Base-by-base conservation (phyloP, 1,139 yeast species). In the Geotrichum klebahnii region DNA sequence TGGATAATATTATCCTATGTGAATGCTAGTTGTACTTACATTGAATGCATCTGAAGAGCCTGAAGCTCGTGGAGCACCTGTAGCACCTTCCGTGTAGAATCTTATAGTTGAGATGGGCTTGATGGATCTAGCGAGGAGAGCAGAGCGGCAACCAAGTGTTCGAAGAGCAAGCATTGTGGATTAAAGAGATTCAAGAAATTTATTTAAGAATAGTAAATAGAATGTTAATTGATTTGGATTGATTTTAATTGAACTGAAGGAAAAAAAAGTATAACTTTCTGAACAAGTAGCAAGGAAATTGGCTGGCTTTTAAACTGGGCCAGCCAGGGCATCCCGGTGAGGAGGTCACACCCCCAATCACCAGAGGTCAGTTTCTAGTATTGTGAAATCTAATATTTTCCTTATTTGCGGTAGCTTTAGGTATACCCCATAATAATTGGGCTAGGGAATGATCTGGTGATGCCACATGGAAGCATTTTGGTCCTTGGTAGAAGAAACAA, bases 51-150 rank as follows among this genome's bases (percentile, higher is more conserved):
- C 82, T 42, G 71, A 66, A 43, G 74, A 65, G 49, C 73, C 75
- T 33, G 52, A 73, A 49, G 75, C 67, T 59, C 83, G 78, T 55
- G 78, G 73, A 39, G 79, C 69, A 54, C 82, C 82, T 49, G 79
- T 72, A 59, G 78, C 69, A 53, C 82, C 82, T 59, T 76, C 81
- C 53, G 77, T 56, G 71, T 73, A 75, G 59, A 67, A 64, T 70
- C 81, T 74, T 59, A 68, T 64, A 50, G 67, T 45, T 35, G 43
- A 29, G 31, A 42, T 12, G n/a, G n/a, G n/a, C n/a, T n/a, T n/a
- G n/a, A n/a, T n/a, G 23, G 52, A 40, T 44, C 48, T 49, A 32
- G 37, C 37, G 14, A 38, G 8, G n/a, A 31, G 34, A 19, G 46
- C 32, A 23, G 52, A 35, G 23, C 44, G 23, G 24, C 52, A 48